Percentiles rank a stretch among this genome's conserved stretches.
phyloP scores from a whole-genome alignment of 164 flowering plant genomes.

The Aristolochia californica region DNA sequence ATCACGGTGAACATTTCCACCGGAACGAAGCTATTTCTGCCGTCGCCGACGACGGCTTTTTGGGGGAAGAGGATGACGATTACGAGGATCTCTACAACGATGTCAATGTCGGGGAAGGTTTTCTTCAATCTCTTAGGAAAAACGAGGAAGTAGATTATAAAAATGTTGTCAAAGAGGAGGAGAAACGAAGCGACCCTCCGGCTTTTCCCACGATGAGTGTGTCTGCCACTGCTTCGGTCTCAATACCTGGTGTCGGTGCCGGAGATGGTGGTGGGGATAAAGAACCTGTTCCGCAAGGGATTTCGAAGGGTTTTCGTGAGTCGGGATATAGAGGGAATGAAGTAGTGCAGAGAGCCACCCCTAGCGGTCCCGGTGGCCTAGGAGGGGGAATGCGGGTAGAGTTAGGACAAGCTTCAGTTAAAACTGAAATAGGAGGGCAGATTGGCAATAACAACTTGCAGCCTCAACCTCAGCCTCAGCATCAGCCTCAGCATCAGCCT shows the following conservation, averaged over 20 bases:
- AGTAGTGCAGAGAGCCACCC: slow-evolving; percentile 6
- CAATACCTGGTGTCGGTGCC: slow-evolving; percentile 19
- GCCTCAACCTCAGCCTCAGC: not conserved
- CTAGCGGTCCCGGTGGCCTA: not conserved
- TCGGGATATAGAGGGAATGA: slow-evolving; percentile 35
- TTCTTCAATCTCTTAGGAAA: slow-evolving; percentile 44
- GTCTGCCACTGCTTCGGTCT: slow-evolving; percentile 1
- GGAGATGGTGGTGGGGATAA: slow-evolving; percentile 14
- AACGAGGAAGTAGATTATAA: slow-evolving; percentile 25
- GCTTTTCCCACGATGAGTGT: not conserved
- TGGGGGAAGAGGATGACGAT: slow-evolving; percentile 60
- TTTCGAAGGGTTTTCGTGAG: slow-evolving; percentile 21
- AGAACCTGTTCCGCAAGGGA: slow-evolving; percentile 12
- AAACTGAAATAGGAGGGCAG: slow-evolving; percentile 22
- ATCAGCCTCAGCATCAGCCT: too few species aligned
- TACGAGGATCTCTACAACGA: slow-evolving; percentile 89
- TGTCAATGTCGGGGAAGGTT: slow-evolving; percentile 80
- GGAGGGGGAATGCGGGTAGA: slow-evolving; percentile 53
- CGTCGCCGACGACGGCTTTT: slow-evolving; percentile 61
- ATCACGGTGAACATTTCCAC: slow-evolving; percentile 45
- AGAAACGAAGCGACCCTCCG: not conserved
- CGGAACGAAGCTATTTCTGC: slow-evolving; percentile 77
- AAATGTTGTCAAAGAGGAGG: not conserved
- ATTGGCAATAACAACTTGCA: slow-evolving; percentile 5
- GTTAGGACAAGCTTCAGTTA: slow-evolving; percentile 29